Evolutionary conservation across 441 rosid species (phyloP), one percentile per base, ranked within the genome.

Genomic region (Macaranga tanarius): DNA sequence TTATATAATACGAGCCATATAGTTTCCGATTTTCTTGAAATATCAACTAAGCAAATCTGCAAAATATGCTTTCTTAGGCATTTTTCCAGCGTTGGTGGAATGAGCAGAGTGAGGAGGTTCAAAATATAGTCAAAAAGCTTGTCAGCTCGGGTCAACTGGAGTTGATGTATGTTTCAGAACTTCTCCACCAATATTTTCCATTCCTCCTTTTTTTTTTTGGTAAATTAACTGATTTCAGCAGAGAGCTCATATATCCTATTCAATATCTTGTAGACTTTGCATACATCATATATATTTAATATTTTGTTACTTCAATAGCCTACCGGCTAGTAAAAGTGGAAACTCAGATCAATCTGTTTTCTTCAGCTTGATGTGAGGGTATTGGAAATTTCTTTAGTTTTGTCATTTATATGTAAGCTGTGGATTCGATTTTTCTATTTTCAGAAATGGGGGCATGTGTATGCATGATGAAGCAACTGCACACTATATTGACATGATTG

Each of bases 61-160:
- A 4, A 40, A 22, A 56, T n/a, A 20, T 11, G 2, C 23, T 69
- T 34, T 69, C 40, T 50, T 85, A 96, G 99, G 99, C 99, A 52
- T 96, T 96, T 82, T 96, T 96, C 79, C 97, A 90, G 82, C 87
- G 98, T 42, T 96, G 99, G 99, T 96, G 98, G 99, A 87, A 86
- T 48, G 92, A 89, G 34, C 99, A 93, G 83, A 92, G 92, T 45
- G 86, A 87, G 67, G 65, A 75, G 55, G 80, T 84, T 71, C 89
- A 90, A 81, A 77, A 55, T 55, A 72, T 76, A 71, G 92, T 88
- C 77, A 90, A 81, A 85, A 78, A 84, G 74, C 84, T 96, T 54
- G 83, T 96, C 60, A 75, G 79, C 73, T 86, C 87, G 45, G 98
- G 98, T 82, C 99, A 93, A 77, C 90, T 96, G 42, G 99, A 96